Percentiles rank a stretch among this genome's conserved stretches.
Evolutionary conservation across 73 alveolate genomes (phyloP).

Genomic region (Paraurostyla sp.): DNA sequence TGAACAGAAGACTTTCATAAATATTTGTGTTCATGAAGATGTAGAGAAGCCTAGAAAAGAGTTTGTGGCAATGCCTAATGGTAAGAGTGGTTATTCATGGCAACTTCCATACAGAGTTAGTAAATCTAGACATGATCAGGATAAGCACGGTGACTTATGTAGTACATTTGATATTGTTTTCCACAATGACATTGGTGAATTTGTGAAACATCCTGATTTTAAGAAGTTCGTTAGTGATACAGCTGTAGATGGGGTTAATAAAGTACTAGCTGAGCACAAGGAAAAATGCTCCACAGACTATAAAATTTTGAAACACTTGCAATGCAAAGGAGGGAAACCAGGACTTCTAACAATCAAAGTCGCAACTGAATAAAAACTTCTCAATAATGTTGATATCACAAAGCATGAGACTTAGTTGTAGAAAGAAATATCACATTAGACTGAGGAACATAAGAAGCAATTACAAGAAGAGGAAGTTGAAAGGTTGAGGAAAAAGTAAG

Average conservation of each 20-base stretch:
- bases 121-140: conserved; percentile 94
- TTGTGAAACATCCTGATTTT: conserved; percentile 77
- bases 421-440: conserved; percentile 81
- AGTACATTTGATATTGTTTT: conserved; percentile 95
- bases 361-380: conserved; percentile 82
- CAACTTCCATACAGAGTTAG: conserved; percentile 94
- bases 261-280: conserved; percentile 87
- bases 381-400: conserved; percentile 59
- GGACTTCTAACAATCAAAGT: conserved; percentile 81
- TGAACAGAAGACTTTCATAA: conserved; percentile 94
- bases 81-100: conserved; percentile 94
- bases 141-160: conserved; percentile 87
- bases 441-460: conserved; percentile 57
- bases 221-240: conserved; percentile 92
- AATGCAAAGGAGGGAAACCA: conserved; percentile 95
- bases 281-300: conserved; percentile 95
- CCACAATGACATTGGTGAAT: conserved; percentile 84
- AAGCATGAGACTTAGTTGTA: conserved; percentile 84
- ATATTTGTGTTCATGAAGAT: conserved; percentile 91
- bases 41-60: conserved; percentile 90
- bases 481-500: conserved; percentile 46
- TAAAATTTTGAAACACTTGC: conserved; percentile 92
- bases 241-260: conserved; percentile 90
- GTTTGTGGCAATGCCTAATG: conserved; percentile 66
- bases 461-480: conserved; percentile 34